Evolutionary conservation across 257 asterid genomes (phyloP), one percentile per base, ranked within the genome.

Genomic region (Euphrasia confusa): DNA sequence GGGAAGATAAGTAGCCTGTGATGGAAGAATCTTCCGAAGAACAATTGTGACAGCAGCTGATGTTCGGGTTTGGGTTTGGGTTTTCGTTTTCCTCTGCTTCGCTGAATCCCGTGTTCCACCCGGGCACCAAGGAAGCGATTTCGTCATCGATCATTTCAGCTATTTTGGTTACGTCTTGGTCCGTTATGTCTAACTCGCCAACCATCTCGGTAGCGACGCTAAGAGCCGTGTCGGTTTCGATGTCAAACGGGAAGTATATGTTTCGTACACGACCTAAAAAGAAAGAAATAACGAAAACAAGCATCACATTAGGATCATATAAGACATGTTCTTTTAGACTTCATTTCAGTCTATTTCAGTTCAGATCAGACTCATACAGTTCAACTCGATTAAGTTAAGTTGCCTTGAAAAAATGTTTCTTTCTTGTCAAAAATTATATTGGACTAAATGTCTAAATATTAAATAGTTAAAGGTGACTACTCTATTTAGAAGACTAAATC

Each of bases 131-230:
- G 53, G 80, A 80, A 56, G 77, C 72, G 27, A 90, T 85, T 54
- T 90, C 96, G 4, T 80, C 78, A 37, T 90, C 96, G 1, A 90
- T 90, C 95, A 85, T 87, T 24, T 80, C 84, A 15, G 95, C 89
- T 74, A 90, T 90, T 61, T 80, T 82, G 10, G 79, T 79, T 74
- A 83, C 90, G 12, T 87, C 95, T 75, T 87, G 96, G 58, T 90
- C 91, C 0, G 84, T 87, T 57, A 90, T 81, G 76, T 87, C 96
- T 77, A 90, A 26, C 83, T 90, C 97, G 1, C 83, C 82, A 39
- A 90, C 88, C 97, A 90, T 90, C 75, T 90, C 97, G 9, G 87
- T 74, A 0, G 96, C 96, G 1, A 90, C 97, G 17, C 81, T 87
- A 17, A 82, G 60, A 10, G 94, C 94, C 26, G 95, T 79, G 68